Conservation (phyloP, 2,329 filamentous ascomycete genomes). For the Aphanocladium album region DNA sequence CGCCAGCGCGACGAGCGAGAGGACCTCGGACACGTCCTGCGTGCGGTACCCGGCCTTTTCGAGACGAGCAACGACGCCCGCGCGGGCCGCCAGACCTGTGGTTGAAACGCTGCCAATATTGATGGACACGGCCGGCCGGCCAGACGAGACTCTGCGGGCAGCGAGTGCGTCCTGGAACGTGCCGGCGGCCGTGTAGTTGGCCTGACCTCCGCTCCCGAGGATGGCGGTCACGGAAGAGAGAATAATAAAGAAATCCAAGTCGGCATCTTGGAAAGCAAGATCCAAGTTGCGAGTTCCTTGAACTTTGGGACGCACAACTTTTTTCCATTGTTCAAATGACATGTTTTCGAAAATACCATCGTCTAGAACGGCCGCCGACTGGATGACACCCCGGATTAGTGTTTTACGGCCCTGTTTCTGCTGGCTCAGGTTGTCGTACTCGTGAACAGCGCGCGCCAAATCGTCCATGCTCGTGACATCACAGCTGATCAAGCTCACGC, state of each 20-base stretch:
- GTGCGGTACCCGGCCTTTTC: background rate
- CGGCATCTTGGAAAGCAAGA: constrained; percentile 29
- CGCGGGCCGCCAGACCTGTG: constrained; percentile 17
- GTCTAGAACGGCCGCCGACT: constrained; percentile 17
- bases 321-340: constrained; percentile 26
- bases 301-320: constrained; percentile 26
- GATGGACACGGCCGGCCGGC: no score
- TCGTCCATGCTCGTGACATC: constrained; percentile 17
- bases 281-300: constrained; percentile 26
- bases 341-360: constrained; percentile 17
- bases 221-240: constrained; percentile 31
- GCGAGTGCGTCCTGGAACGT: constrained; percentile 25
- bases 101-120: background rate
- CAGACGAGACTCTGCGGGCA: constrained; percentile 5
- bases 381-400: constrained; percentile 18
- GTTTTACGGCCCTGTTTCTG: no score
- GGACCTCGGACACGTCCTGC: background rate
- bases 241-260: constrained; percentile 32
- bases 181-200: constrained; percentile 34
- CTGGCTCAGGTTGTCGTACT: constrained; percentile 27
- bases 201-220: constrained; percentile 28
- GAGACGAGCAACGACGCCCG: background rate
- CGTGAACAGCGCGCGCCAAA: constrained; percentile 21
- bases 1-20: background rate
- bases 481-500: background rate